These are phyloP conservation scores for Chrysanthemum seticuspe DNA, from an alignment of 129 eudicot species.

Conservation along the genomic window DNA sequence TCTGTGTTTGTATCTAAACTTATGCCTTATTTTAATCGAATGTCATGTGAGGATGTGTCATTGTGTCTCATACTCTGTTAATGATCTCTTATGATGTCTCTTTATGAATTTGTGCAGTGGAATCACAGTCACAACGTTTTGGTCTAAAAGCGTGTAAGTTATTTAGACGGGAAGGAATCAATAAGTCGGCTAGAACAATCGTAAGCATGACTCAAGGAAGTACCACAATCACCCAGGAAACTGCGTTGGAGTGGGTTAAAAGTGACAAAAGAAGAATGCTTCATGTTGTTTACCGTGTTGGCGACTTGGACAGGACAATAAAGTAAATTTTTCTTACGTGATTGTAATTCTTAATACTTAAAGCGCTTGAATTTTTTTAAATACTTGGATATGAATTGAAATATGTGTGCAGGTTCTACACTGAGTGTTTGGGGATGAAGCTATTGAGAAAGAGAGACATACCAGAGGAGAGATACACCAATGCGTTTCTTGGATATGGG, in stretches of 20 bases:
- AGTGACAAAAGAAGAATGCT: slow-evolving; percentile 95
- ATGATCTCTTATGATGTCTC: slow-evolving; percentile 4
- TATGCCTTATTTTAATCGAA: not conserved
- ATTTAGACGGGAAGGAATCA: slow-evolving; percentile 43
- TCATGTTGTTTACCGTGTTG: slow-evolving; percentile 98
- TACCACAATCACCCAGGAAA: slow-evolving; percentile 60
- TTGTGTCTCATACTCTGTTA: not conserved
- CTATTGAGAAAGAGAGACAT: slow-evolving; percentile 91
- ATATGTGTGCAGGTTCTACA: slow-evolving; percentile 67
- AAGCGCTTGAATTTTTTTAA: not conserved
- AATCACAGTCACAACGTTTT: slow-evolving; percentile 51
- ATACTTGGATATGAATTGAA: slow-evolving; percentile 9
- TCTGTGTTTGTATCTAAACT: slow-evolving; percentile 10
- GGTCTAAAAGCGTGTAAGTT: slow-evolving; percentile 55
- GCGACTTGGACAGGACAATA: slow-evolving; percentile 94
- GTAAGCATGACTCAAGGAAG: slow-evolving; percentile 77
- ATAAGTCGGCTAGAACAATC: slow-evolving; percentile 35
- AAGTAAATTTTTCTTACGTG: slow-evolving; percentile 48
- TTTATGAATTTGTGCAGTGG: slow-evolving; percentile 42
- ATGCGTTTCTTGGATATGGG: slow-evolving; percentile 98
- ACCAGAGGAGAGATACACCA: slow-evolving; percentile 95
- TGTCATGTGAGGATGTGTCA: slow-evolving; percentile 1
- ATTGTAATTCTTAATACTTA: not conserved
- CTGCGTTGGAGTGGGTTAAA: slow-evolving; percentile 86
- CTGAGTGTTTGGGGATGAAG: slow-evolving; percentile 96